phyloP scores from a whole-genome alignment of 352 stramenopile species.

The Pythium chondricola region DNA sequence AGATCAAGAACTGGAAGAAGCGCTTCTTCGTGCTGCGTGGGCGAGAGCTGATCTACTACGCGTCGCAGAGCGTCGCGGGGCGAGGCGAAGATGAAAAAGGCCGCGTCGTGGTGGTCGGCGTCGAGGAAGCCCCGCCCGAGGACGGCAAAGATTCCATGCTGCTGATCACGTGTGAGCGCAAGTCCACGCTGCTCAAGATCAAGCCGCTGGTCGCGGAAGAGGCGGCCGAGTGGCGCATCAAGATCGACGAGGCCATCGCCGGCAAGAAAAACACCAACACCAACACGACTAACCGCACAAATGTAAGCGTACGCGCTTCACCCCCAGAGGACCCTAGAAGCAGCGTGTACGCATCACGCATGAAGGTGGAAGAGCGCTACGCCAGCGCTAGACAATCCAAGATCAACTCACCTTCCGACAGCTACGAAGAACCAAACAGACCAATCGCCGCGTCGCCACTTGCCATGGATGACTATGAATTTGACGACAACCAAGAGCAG shows the following conservation, averaged over 20 bases:
- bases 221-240: constrained; percentile 37
- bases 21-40: constrained; percentile 65
- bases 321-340: too few species aligned
- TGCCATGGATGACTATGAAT: constrained; percentile 1
- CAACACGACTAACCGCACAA: too few species aligned
- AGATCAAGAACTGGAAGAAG: constrained; percentile 64
- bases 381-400: neutral
- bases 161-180: constrained; percentile 46
- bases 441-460: constrained; percentile 3
- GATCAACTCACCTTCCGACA: too few species aligned
- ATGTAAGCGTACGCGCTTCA: neutral
- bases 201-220: constrained; percentile 47
- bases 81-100: constrained; percentile 57
- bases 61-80: constrained; percentile 25
- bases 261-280: neutral
- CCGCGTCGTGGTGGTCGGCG: constrained; percentile 40
- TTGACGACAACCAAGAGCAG: neutral
- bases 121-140: constrained; percentile 34
- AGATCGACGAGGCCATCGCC: constrained; percentile 33
- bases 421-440: neutral
- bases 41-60: constrained; percentile 55
- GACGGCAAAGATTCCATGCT: constrained; percentile 37
- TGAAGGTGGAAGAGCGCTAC: neutral
- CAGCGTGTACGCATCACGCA: too few species aligned
- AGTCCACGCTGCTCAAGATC: constrained; percentile 59